phyloP scores from a whole-genome alignment of 805 yeast species.

The Suhomyces canberraensis region DNA sequence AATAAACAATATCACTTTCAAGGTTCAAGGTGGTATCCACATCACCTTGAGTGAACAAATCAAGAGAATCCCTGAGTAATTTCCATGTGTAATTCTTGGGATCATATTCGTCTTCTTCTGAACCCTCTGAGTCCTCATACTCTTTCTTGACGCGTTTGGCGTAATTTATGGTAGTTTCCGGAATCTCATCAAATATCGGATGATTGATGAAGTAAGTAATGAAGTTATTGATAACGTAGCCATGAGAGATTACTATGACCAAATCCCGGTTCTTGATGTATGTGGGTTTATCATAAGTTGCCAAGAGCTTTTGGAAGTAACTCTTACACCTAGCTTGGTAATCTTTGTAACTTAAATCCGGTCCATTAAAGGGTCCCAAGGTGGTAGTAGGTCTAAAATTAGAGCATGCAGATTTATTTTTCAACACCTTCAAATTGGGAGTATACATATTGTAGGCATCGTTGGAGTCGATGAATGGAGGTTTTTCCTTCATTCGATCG shows the following conservation, averaged over 20 bases:
- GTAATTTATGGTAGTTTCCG: conserved; percentile 35
- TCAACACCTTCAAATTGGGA: conserved; percentile 36
- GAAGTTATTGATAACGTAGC: conserved; percentile 39
- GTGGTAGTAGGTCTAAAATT: conserved; percentile 42
- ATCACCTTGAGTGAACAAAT: conserved; percentile 22
- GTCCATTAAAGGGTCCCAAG: conserved; percentile 43
- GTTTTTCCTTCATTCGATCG: conserved; percentile 40
- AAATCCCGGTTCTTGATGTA: conserved; percentile 32
- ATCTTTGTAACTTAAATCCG: conserved; percentile 36
- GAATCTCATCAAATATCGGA: conserved; percentile 44
- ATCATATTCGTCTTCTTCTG: conserved; percentile 8
- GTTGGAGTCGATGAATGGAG: conserved; percentile 41
- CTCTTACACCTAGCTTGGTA: conserved; percentile 37
- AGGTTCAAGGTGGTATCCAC: conserved; percentile 31
- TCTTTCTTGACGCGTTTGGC: conserved; percentile 22
- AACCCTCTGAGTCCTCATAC: background rate
- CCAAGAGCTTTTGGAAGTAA: conserved; percentile 39
- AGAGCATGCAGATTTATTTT: conserved; percentile 31
- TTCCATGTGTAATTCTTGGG: conserved; percentile 25
- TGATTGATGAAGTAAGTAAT: conserved; percentile 39
- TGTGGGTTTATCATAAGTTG: conserved; percentile 39
- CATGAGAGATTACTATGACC: conserved; percentile 39
- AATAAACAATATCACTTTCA: conserved; percentile 42
- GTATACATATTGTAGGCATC: conserved; percentile 47
- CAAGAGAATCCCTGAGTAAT: conserved; percentile 32